Conservation (phyloP, 2,329 filamentous ascomycete species). For the Gliomastix tumulicola region DNA sequence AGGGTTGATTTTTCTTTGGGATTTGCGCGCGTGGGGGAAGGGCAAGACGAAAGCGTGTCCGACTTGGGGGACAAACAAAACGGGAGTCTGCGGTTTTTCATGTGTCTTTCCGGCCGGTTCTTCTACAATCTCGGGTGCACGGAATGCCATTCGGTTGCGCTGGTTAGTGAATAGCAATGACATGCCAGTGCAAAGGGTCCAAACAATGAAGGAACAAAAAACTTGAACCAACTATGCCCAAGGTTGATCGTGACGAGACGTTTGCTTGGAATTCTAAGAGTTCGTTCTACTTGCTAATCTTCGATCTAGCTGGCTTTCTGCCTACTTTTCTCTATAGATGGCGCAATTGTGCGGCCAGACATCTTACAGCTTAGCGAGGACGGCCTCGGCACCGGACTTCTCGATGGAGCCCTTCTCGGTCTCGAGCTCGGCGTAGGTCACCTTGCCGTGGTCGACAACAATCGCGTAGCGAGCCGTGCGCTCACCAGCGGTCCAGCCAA, state of each 20-base stretch:
- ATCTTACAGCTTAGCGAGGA: constrained; percentile 44
- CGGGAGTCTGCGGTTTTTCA: constrained; percentile 34
- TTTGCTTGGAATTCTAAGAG: too few relatives aligned
- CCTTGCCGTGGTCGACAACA: constrained; percentile 75
- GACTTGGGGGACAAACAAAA: too few relatives aligned
- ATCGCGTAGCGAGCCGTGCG: constrained; percentile 75
- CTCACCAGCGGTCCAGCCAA: constrained; percentile 71
- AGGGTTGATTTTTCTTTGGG: constrained; percentile 4
- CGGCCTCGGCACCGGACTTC: constrained; percentile 44
- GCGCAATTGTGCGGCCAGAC: too few relatives aligned
- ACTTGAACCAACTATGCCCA: too few relatives aligned
- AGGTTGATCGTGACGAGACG: too few relatives aligned
- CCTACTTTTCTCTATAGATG: too few relatives aligned
- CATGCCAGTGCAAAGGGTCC: constrained; percentile 23
- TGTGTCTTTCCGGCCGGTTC: constrained; percentile 35
- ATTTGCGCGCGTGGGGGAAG: too few relatives aligned
- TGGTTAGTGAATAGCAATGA: constrained; percentile 31
- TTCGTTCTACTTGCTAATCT: too few relatives aligned
- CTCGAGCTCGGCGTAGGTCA: constrained; percentile 75
- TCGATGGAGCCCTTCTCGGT: constrained; percentile 36
- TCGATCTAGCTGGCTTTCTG: too few relatives aligned
- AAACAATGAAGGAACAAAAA: too few relatives aligned
- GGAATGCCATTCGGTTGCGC: constrained; percentile 33
- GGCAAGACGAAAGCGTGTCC: constrained; percentile 4
- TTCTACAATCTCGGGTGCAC: constrained; percentile 33